Evolutionary conservation across 2,329 filamentous ascomycete genomes (phyloP).

Genomic region (Scedosporium dehoogii): DNA sequence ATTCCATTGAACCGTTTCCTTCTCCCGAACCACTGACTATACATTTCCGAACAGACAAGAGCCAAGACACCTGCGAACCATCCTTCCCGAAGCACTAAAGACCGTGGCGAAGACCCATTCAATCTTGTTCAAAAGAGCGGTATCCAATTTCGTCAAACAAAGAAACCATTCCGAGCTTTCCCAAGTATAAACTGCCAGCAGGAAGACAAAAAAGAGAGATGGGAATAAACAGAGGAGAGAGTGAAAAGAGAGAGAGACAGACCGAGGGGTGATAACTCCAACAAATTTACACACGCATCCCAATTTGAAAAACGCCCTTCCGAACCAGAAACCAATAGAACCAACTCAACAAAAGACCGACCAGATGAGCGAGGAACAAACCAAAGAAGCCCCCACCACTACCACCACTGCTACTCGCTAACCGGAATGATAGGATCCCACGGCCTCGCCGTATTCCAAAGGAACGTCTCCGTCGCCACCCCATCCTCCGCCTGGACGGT

Average conservation of each 20-base stretch:
- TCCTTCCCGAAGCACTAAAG: neutral
- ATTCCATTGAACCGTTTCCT: neutral
- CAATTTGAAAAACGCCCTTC: neutral
- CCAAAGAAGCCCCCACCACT: neutral
- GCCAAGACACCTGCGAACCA: neutral
- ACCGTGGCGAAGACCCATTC: neutral
- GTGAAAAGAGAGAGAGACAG: neutral
- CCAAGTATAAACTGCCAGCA: neutral
- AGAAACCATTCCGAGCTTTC: neutral
- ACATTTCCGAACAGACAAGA: neutral
- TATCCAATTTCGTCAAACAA: neutral
- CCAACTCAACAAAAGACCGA: neutral
- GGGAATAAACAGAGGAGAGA: neutral
- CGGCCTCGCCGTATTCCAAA: slow-evolving; percentile 29
- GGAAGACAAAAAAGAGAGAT: neutral
- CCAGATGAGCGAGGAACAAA: neutral
- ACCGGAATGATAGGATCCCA: slow-evolving; percentile 35
- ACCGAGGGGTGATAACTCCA: neutral
- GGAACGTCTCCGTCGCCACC: slow-evolving; percentile 21
- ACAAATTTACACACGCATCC: neutral
- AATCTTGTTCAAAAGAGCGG: neutral
- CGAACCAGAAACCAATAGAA: neutral
- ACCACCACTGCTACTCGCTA: slow-evolving; percentile 8
- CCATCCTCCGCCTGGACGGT: slow-evolving; percentile 1
- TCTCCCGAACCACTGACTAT: neutral